Evolutionary conservation across 2,329 filamentous ascomycete species (phyloP), one percentile per base, ranked within the genome.

Genomic region (Fusarium zealandicum): DNA sequence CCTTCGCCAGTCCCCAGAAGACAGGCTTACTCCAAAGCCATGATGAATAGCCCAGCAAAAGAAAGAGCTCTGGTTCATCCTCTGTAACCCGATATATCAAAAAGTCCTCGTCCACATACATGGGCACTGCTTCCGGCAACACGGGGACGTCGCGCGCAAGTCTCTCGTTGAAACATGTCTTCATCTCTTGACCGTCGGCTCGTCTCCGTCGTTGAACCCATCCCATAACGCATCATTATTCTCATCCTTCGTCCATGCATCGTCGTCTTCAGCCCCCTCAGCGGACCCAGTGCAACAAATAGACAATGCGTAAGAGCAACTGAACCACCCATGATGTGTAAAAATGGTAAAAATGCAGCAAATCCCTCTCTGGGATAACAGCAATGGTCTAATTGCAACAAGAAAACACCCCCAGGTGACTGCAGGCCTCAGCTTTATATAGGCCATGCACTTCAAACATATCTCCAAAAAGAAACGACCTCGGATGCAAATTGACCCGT

Each of bases 361-460:
- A 42, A 39, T 51, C 44, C 60, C 54, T 58, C 48, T 55, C 42
- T 46, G 45, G 51, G 59, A 57, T 54, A 51, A 33, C 25, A 61
- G 25, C 30, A 43, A 55, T 50, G 57, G 58, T 68, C 65, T 68
- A 68, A 44, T 59, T 25, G 22, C 22, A 61, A 49, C 58, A 62
- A 61, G 48, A 55, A 63, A 48, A 54, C 46, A 55, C 59, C 47
- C 37, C 12, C 3, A 59, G 54, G 43, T 36, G 38, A 54, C 54
- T 14, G 45, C 43, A 51, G 30, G 48, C 48, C 42, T 38, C 16
- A 22, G 51, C 39, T 35, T 35, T 51, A 41, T 37, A 32, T 32
- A 16, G 47, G 39, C 48, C 40, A 36, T 32, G 64, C 58, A 57
- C 57, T 54, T 49, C 48, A 57, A 49, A 44, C 20, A 52, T 57